phyloP scores from a whole-genome alignment of 371 early-diverging fungal species.

The Coemansia sp. region DNA sequence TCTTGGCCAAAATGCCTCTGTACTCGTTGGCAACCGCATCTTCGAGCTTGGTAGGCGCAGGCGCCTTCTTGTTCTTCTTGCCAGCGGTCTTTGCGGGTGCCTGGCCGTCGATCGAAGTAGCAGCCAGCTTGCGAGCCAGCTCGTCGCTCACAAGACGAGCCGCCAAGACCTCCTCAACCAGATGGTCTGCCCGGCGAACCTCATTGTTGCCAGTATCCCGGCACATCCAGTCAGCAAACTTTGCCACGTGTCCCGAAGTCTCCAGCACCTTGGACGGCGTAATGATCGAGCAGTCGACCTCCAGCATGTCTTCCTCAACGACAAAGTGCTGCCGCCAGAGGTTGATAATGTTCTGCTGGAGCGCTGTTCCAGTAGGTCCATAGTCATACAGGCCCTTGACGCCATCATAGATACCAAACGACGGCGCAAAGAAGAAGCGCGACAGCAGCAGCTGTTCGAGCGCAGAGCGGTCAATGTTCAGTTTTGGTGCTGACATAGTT shows the following conservation, averaged over 20 bases:
- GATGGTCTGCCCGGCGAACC: constrained; percentile 98
- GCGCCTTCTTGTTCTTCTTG: constrained; percentile 63
- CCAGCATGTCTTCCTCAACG: constrained; percentile 98
- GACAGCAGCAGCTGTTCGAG: constrained; percentile 74
- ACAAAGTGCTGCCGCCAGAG: constrained; percentile 98
- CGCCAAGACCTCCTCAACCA: constrained; percentile 92
- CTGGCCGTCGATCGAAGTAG: constrained; percentile 54
- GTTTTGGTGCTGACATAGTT: constrained; percentile 28
- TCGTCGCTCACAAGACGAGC: constrained; percentile 82
- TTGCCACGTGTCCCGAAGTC: constrained; percentile 99
- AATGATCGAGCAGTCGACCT: constrained; percentile 97
- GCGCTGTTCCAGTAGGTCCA: constrained; percentile 95
- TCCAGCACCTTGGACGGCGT: constrained; percentile 98
- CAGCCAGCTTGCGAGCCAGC: constrained; percentile 63
- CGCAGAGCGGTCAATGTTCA: constrained; percentile 59
- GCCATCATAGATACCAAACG: constrained; percentile 94
- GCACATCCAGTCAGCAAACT: constrained; percentile 99
- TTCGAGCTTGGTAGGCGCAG: constrained; percentile 67
- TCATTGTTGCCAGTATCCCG: constrained; percentile 93
- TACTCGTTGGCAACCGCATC: constrained; percentile 69
- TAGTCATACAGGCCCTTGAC: constrained; percentile 99
- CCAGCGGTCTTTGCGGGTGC: constrained; percentile 54
- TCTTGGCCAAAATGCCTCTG: constrained; percentile 86
- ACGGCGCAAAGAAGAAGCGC: constrained; percentile 96
- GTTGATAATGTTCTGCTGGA: constrained; percentile 93